Conservation (phyloP, 2,329 filamentous ascomycete genomes). For the Blumeria hordei region DNA sequence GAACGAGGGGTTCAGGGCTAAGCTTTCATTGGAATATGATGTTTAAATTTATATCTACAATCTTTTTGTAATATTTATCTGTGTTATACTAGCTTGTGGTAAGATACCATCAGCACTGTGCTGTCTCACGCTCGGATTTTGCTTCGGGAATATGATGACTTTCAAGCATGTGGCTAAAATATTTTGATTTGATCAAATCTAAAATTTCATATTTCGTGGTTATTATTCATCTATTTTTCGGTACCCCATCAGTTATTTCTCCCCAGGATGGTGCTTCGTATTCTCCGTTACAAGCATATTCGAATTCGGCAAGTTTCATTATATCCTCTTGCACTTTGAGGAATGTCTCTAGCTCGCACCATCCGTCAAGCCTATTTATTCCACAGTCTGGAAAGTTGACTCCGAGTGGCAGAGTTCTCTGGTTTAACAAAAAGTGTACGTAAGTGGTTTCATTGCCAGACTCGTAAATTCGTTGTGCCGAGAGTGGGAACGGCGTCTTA, state of each 20-base stretch:
- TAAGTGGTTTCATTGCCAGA: conserved; percentile 37
- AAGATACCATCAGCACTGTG: too few relatives aligned
- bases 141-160: too few relatives aligned
- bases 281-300: conserved; percentile 41
- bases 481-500: conserved; percentile 36
- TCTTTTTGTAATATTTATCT: too few relatives aligned
- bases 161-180: too few relatives aligned
- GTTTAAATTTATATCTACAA: too few relatives aligned
- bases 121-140: too few relatives aligned
- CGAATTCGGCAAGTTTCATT: conserved; percentile 32
- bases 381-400: conserved; percentile 41
- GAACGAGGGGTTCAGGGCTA: neutral
- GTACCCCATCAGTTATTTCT: conserved; percentile 22
- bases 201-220: too few relatives aligned
- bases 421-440: conserved; percentile 51
- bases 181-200: too few relatives aligned
- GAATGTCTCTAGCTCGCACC: conserved; percentile 52
- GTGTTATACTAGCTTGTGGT: too few relatives aligned
- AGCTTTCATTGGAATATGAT: neutral
- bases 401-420: conserved; percentile 46
- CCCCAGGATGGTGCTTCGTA: conserved; percentile 25
- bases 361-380: conserved; percentile 38
- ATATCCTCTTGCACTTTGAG: conserved; percentile 34
- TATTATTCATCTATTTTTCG: conserved; percentile 1
- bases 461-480: conserved; percentile 23